Base-by-base conservation (phyloP, 345 rosid genomes). In the Salix dunnii region DNA sequence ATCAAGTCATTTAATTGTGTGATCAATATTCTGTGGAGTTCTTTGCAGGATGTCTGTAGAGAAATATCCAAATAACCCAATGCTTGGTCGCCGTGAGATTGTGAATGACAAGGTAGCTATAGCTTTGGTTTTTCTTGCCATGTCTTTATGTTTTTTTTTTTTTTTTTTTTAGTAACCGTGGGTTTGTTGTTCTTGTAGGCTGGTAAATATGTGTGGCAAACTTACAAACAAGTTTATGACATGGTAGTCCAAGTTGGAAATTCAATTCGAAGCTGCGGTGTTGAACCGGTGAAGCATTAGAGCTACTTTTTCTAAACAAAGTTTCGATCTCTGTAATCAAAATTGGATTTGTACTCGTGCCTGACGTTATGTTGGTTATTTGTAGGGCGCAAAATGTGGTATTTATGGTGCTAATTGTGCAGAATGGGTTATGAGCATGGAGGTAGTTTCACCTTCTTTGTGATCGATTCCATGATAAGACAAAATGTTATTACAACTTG, bases 351-450 rank as follows among this genome's bases (percentile, higher is more conserved):
- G 46, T 20, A 43, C 28, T 58, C 0, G 67, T 64, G 53, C 30
- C 16, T 51, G 7, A 49, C 42, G 78, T 42, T 2, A 2, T 78
- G 21, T 69, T 80, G 73, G 36, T 64, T 35, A 75, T 75, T 67
- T 74, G 23, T 81, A 96, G 98, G 88, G 93, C 58, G 94, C 79
- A 2, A 92, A 88, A 80, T 96, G 98, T 80, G 99, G 99, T 64
- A 92, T 96, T 77, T 96, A 90, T 80, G 98, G 99, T 31, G 90
- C 93, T 77, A 96, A 96, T 65, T 88, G 86, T 53, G 74, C 98
- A 7, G 95, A 94, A 84, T 96, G 99, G 99, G 84, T 96, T 70
- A 90, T 94, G 51, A 92, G 99, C 87, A 94, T 96, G 99, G 95
- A 96, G 99, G 99, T 94, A 85, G 33, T 66, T 43, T 74, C 49